Evolutionary conservation across 2,329 filamentous ascomycete genomes (phyloP).

Genomic region (Cercospora sp.): DNA sequence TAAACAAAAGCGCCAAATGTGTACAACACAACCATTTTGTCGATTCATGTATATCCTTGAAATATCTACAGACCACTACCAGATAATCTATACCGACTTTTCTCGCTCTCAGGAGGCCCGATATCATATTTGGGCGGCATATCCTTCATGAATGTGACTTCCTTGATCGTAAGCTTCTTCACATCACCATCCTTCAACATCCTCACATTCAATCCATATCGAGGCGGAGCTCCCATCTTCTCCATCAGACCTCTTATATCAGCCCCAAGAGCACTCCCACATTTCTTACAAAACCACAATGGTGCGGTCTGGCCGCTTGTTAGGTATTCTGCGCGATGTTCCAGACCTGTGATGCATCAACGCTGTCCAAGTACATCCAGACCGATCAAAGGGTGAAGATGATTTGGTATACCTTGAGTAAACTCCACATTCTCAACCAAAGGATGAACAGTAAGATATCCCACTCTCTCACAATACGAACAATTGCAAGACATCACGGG

Average conservation of each 20-base stretch:
- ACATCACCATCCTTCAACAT: slow-evolving; percentile 32
- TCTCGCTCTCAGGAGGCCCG: not conserved
- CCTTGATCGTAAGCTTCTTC: slow-evolving; percentile 25
- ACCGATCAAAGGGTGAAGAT: too few relatives aligned
- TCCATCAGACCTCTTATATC: slow-evolving; percentile 26
- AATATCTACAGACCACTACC: not conserved
- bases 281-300: slow-evolving; percentile 32
- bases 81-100: not conserved
- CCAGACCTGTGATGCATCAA: slow-evolving; percentile 6
- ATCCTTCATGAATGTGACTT: slow-evolving; percentile 27
- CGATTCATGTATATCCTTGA: not conserved
- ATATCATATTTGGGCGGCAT: slow-evolving; percentile 25
- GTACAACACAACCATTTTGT: not conserved
- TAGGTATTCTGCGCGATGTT: slow-evolving; percentile 27
- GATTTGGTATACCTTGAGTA: slow-evolving; percentile 24
- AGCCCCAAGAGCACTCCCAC: slow-evolving; percentile 28
- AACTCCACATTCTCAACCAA: slow-evolving; percentile 26
- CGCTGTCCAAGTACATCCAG: too few relatives aligned
- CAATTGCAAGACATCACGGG: slow-evolving; percentile 31
- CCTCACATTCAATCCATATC: slow-evolving; percentile 31
- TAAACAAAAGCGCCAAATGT: not conserved
- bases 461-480: slow-evolving; percentile 31
- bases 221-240: slow-evolving; percentile 3
- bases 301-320: slow-evolving; percentile 24
- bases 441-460: slow-evolving; percentile 29